phyloP scores from a whole-genome alignment of 2,329 filamentous ascomycete species.

The Microdochium bolleyi region DNA sequence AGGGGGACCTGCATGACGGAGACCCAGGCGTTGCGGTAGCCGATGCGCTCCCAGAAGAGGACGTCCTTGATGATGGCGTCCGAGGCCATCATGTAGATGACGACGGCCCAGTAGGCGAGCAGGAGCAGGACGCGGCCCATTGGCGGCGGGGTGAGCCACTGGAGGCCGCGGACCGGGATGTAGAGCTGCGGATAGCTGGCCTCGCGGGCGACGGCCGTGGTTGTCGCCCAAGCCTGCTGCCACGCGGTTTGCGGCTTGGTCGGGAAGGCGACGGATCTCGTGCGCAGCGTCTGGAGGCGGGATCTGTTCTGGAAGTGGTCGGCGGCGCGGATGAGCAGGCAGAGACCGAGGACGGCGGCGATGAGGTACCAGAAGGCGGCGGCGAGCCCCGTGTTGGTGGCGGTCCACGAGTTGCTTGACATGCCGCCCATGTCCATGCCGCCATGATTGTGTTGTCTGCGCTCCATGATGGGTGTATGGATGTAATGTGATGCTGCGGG shows the following conservation, averaged over 20 bases:
- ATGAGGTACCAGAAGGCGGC: conserved; percentile 52
- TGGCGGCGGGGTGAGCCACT: conserved; percentile 51
- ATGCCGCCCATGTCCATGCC: conserved; percentile 19
- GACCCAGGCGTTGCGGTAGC: conserved; percentile 61
- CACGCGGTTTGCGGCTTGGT: conserved; percentile 40
- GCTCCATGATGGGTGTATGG: conserved; percentile 10
- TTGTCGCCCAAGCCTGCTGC: conserved; percentile 47
- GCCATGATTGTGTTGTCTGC: conserved; percentile 7
- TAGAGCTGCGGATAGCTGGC: conserved; percentile 46
- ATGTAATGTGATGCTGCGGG: not conserved
- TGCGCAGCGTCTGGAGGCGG: not conserved
- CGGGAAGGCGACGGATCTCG: conserved; percentile 35
- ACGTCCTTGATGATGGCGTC: conserved; percentile 40
- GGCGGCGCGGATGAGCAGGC: conserved; percentile 31
- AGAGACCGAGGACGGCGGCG: conserved; percentile 35
- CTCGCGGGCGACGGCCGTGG: conserved; percentile 49
- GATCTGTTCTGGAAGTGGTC: conserved; percentile 30
- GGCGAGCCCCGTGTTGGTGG: conserved; percentile 42
- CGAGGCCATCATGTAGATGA: conserved; percentile 48
- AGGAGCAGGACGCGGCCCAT: conserved; percentile 47
- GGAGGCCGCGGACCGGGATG: conserved; percentile 33
- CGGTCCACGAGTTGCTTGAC: conserved; percentile 27
- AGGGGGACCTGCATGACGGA: conserved; percentile 57
- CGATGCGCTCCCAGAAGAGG: conserved; percentile 56
- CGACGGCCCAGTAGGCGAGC: conserved; percentile 48